phyloP scores from a whole-genome alignment of 2,329 filamentous ascomycete species.

The Sporothrix pallida region DNA sequence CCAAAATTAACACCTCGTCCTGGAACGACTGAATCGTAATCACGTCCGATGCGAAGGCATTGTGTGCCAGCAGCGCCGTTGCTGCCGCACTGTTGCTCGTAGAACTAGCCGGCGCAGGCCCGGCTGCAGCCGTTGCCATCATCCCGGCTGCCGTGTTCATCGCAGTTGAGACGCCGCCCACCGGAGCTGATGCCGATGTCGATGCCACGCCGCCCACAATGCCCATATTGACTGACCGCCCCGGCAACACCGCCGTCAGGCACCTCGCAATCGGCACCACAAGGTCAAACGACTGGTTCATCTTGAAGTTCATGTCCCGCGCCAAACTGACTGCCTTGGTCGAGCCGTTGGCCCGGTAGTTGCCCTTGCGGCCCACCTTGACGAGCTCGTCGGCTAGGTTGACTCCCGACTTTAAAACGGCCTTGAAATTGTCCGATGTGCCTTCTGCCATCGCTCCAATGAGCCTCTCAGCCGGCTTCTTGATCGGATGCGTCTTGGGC shows the following conservation, averaged over 20 bases:
- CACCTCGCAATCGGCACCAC: slow-evolving; percentile 89
- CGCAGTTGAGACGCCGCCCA: background rate
- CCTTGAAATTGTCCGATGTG: background rate
- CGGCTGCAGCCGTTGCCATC: background rate
- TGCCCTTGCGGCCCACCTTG: slow-evolving; percentile 64
- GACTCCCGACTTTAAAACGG: slow-evolving; percentile 50
- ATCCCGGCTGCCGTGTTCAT: background rate
- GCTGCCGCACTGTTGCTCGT: slow-evolving; percentile 20
- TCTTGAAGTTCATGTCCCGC: slow-evolving; percentile 80
- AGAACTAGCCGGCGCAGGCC: slow-evolving; percentile 45
- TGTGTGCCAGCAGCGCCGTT: slow-evolving; percentile 69
- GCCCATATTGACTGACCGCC: background rate
- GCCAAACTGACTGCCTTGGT: slow-evolving; percentile 74
- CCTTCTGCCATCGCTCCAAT: slow-evolving; percentile 43
- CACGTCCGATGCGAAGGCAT: slow-evolving; percentile 84
- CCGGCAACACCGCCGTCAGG: slow-evolving; percentile 79
- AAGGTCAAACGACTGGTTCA: slow-evolving; percentile 78
- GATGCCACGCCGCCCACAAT: background rate
- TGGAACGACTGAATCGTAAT: slow-evolving; percentile 81
- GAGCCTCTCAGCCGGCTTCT: slow-evolving; percentile 67
- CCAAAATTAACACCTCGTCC: slow-evolving; percentile 88
- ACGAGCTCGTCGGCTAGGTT: slow-evolving; percentile 59
- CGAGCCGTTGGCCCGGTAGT: slow-evolving; percentile 78
- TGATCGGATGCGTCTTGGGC: slow-evolving; percentile 54
- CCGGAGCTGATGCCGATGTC: background rate